Evolutionary conservation across 352 stramenopile species (phyloP).

Genomic region (Blastocystis sp.): DNA sequence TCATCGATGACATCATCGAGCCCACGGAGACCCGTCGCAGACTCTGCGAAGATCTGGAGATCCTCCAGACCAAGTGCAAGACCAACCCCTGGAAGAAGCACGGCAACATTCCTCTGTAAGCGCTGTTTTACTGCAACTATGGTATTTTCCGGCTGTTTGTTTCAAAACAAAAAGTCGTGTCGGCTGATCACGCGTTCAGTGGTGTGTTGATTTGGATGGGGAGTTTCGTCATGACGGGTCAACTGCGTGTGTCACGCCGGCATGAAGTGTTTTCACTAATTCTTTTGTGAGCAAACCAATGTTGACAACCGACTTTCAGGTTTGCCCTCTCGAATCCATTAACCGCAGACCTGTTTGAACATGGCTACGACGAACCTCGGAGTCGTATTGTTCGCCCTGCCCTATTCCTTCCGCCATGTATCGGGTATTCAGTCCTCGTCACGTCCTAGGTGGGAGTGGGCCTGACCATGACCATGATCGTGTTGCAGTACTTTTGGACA

Average conservation of each 20-base stretch:
- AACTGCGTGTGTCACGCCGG: conserved; percentile 20
- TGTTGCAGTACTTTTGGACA: conserved; percentile 42
- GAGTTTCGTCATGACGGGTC: background rate
- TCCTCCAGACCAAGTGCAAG: background rate
- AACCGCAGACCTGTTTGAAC: conserved; percentile 17
- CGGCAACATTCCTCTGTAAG: background rate
- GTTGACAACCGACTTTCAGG: conserved; percentile 49
- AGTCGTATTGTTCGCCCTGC: conserved; percentile 27
- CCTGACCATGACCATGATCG: conserved; percentile 35
- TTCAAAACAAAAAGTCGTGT: background rate
- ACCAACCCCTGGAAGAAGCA: background rate
- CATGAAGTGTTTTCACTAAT: background rate
- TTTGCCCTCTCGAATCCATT: background rate
- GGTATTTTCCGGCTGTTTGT: background rate
- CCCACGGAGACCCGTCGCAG: too few species aligned
- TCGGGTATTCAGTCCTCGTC: background rate
- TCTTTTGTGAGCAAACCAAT: background rate
- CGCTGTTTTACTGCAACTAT: background rate
- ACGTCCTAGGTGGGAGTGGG: conserved; percentile 1
- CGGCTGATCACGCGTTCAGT: background rate
- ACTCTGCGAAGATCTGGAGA: too few species aligned
- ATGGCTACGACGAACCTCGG: conserved; percentile 52
- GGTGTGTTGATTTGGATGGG: conserved; percentile 7
- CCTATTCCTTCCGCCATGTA: conserved; percentile 45
- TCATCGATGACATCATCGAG: too few species aligned